Evolutionary conservation across 768 basidiomycete genomes (phyloP).

Genomic region (Leccinum rimulosum): DNA sequence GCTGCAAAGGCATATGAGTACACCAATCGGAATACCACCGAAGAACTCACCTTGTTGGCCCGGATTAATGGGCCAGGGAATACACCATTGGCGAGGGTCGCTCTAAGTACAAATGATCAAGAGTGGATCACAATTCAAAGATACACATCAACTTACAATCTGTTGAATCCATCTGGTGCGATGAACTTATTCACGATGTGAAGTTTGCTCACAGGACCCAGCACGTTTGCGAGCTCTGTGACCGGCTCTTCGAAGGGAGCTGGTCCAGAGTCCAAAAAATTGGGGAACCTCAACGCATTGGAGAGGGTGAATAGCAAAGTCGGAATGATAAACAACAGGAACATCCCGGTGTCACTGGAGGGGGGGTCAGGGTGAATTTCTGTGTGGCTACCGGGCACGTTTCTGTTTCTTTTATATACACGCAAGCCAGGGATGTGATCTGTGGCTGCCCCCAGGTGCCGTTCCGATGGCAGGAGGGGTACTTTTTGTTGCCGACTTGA

Average conservation of each 20-base stretch:
- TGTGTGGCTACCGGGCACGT: too few species aligned
- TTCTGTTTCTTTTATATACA: slow-evolving; percentile 10
- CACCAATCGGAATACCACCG: neutral
- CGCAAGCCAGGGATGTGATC: neutral
- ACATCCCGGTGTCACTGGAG: neutral
- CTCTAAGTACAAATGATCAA: slow-evolving; percentile 23
- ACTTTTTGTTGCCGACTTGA: neutral
- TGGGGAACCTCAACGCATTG: slow-evolving; percentile 1
- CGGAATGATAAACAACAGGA: slow-evolving; percentile 6
- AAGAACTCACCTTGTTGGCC: slow-evolving; percentile 32
- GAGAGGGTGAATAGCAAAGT: slow-evolving; percentile 7
- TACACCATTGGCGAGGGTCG: slow-evolving; percentile 42
- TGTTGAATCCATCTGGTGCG: slow-evolving; percentile 48
- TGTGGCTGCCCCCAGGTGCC: neutral
- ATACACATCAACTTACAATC: slow-evolving; percentile 28
- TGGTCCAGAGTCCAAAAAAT: neutral
- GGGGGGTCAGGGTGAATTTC: too few species aligned
- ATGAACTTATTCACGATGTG: slow-evolving; percentile 38
- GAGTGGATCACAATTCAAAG: neutral
- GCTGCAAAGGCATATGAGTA: slow-evolving; percentile 23
- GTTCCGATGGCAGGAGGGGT: neutral
- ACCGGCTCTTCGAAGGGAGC: neutral
- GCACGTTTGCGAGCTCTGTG: neutral
- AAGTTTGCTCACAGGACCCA: slow-evolving; percentile 28
- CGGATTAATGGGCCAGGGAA: slow-evolving; percentile 48